Evolutionary conservation across 2,329 filamentous ascomycete species (phyloP), one percentile per base, ranked within the genome.

Genomic region (Incumbomyces delicatus): DNA sequence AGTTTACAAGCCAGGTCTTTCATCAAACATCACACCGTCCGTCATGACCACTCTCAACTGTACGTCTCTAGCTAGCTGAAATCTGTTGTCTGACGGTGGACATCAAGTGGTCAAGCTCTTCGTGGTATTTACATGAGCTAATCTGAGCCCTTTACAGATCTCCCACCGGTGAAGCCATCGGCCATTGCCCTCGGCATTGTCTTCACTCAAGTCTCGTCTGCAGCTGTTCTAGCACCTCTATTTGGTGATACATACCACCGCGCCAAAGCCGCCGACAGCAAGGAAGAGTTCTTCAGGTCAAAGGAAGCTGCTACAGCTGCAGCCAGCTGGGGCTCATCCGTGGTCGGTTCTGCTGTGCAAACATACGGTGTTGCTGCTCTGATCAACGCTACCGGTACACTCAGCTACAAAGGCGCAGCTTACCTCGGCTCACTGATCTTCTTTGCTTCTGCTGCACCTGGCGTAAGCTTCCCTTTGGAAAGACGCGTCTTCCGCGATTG

Each of bases 341-440:
- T 96, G 53, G 74, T 88, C 63, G 92, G 92, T 65, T 92, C 87
- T 48, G 87, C 84, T 50, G 70, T 95, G 51, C 88, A 95, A 75
- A 80, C 83, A 53, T 95, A 95, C 63, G 88, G 87, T 64, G 83
- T 95, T 53, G 88, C 83, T 58, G 88, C 88, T 52, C 74, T 95
- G 57, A 85, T 90, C 76, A 96, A 96, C 68, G 88, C 89, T 57
- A 96, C 90, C 35, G 89, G 87, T 56, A 95, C 90, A 46, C 76
- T 96, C 54, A 88, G 80, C 72, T 96, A 96, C 77, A 96, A 95
- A 80, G 92, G 92, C 59, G 88, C 92, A 53, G 87, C 90, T 47
- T 96, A 95, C 73, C 76, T 96, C 51, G 92, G 92, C 57, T 77
- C 77, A 51, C 74, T 96, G 65, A 85, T 96, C 75, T 96, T 96